Percentiles rank a stretch among this genome's conserved stretches.
phyloP scores from a whole-genome alignment of 192 early-diverging fungal species.

The Helicostylum pulchrum region DNA sequence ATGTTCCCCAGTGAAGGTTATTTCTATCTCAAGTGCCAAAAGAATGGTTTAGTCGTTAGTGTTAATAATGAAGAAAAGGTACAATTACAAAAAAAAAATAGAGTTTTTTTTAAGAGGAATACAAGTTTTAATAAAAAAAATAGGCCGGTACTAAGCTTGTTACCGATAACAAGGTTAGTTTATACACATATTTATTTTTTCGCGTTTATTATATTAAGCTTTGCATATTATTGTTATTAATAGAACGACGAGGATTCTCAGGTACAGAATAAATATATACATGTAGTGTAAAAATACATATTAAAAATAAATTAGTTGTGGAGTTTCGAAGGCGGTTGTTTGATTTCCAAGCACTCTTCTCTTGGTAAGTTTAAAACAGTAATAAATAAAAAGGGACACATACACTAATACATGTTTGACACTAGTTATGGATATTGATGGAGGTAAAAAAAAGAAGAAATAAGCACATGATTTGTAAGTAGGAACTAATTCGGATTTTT shows the following conservation, averaged over 20 bases:
- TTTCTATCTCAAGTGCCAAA: constrained; percentile 24
- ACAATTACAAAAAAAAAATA: not conserved
- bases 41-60: constrained; percentile 15
- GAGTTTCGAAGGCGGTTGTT: constrained; percentile 18
- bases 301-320: constrained; percentile 14
- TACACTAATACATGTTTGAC: not conserved
- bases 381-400: not conserved
- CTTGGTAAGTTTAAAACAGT: constrained; percentile 12
- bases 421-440: constrained; percentile 23
- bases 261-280: constrained; percentile 2
- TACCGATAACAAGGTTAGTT: constrained; percentile 18
- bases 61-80: constrained; percentile 1
- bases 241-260: constrained; percentile 9
- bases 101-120: not conserved
- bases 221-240: not conserved
- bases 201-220: not conserved
- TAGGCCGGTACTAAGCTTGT: constrained; percentile 19
- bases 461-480: not conserved
- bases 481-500: not conserved
- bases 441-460: constrained; percentile 3
- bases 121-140: not conserved
- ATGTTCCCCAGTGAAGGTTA: constrained; percentile 12
- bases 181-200: not conserved
- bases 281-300: not conserved
- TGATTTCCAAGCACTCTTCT: constrained; percentile 15